Percentiles rank a stretch among this genome's conserved stretches.
Conservation (phyloP, 2,329 filamentous ascomycete species). For the Cryphonectria japonica region DNA sequence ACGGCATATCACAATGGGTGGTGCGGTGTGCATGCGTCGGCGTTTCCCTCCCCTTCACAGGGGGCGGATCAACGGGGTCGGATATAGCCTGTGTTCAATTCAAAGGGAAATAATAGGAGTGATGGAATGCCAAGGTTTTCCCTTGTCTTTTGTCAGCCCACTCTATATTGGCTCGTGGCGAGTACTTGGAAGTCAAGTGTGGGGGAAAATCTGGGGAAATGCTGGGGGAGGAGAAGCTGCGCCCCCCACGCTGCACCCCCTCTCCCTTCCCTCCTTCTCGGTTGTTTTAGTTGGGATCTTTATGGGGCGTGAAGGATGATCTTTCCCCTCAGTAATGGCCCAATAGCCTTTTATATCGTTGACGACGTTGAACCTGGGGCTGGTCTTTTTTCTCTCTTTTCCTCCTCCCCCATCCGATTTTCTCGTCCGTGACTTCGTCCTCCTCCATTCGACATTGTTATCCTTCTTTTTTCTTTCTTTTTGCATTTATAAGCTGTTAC, state of each 20-base stretch:
- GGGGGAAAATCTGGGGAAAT: constrained; percentile 1
- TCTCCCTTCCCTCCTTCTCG: too few relatives aligned
- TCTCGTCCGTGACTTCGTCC: not conserved
- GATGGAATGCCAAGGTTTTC: not conserved
- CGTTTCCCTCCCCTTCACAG: not conserved
- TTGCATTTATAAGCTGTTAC: not conserved
- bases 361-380: not conserved
- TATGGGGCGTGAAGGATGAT: not conserved
- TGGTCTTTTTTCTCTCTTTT: not conserved
- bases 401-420: not conserved
- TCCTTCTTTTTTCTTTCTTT: too few relatives aligned
- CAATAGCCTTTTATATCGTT: not conserved
- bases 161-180: not conserved
- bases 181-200: not conserved
- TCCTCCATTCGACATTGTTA: not conserved
- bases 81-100: not conserved
- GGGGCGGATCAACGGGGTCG: not conserved
- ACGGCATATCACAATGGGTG: not conserved
- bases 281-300: not conserved
- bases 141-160: not conserved
- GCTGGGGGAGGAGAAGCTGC: not conserved
- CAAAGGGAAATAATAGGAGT: not conserved
- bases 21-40: not conserved
- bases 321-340: not conserved
- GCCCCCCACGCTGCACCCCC: too few relatives aligned